Conservation (phyloP, 73 alveolate genomes). For the Stentor roeselii region DNA sequence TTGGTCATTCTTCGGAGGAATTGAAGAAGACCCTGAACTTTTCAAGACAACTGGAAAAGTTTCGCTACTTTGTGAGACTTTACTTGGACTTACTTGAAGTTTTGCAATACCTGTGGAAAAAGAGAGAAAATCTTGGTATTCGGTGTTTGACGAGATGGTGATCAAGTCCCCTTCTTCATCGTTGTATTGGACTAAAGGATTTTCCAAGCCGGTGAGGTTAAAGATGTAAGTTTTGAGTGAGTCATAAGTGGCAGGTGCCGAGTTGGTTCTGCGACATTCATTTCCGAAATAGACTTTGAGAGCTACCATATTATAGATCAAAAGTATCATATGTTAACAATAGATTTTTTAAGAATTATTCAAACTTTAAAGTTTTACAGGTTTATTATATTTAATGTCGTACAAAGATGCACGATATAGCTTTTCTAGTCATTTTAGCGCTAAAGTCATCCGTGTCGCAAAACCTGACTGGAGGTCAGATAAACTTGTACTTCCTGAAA, state of each 20-base stretch:
- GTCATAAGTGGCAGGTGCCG: neutral
- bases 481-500: neutral
- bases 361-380: no score
- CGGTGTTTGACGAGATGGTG: neutral
- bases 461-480: neutral
- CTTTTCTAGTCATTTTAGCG: neutral
- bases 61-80: neutral
- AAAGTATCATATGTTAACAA: neutral
- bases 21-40: neutral
- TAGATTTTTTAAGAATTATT: no score
- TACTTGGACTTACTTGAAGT: neutral
- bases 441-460: neutral
- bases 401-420: neutral
- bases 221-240: neutral
- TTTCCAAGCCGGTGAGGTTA: neutral
- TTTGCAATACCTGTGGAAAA: neutral
- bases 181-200: slow-evolving; percentile 19
- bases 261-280: slow-evolving; percentile 10
- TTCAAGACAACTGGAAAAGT: neutral
- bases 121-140: neutral
- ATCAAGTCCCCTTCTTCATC: slow-evolving; percentile 23
- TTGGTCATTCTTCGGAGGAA: neutral
- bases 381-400: no score
- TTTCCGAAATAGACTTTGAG: slow-evolving; percentile 5
- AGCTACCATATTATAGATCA: neutral